Evolutionary conservation across 768 basidiomycete genomes (phyloP).

Genomic region (Suillus spraguei): DNA sequence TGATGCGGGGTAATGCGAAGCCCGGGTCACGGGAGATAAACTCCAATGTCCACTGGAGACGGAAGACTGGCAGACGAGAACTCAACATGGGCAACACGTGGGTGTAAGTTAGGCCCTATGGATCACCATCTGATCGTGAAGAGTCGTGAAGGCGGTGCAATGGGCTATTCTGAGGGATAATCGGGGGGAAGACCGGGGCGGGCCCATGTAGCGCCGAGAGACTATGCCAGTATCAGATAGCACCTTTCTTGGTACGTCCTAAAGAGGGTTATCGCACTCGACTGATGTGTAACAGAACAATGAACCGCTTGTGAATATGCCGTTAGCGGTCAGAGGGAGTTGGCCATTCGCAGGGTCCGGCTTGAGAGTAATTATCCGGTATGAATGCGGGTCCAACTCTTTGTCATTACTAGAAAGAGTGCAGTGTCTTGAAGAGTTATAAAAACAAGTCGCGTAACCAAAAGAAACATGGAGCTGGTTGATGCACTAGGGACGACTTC

Average conservation of each 20-base stretch:
- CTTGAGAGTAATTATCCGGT: constrained; percentile 2
- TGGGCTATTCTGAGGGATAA: background rate
- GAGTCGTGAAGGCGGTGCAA: background rate
- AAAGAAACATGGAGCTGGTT: background rate
- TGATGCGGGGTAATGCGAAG: background rate
- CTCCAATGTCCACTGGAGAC: background rate
- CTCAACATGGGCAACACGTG: background rate
- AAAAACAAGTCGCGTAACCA: background rate
- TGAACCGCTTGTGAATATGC: background rate
- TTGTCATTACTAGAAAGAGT: background rate
- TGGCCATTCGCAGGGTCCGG: background rate
- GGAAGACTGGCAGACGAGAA: background rate
- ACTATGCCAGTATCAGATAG: background rate
- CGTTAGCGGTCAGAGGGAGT: background rate
- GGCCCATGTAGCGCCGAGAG: background rate
- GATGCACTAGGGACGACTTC: background rate
- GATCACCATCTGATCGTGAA: background rate
- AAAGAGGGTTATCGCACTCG: background rate
- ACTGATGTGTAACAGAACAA: background rate
- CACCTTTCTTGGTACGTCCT: background rate
- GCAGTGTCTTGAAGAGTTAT: background rate
- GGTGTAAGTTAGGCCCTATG: background rate
- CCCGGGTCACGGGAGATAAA: background rate
- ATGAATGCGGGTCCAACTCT: background rate
- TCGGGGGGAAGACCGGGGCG: background rate